Conservation (phyloP, 2,329 filamentous ascomycete genomes). For the Cladosporium velox region DNA sequence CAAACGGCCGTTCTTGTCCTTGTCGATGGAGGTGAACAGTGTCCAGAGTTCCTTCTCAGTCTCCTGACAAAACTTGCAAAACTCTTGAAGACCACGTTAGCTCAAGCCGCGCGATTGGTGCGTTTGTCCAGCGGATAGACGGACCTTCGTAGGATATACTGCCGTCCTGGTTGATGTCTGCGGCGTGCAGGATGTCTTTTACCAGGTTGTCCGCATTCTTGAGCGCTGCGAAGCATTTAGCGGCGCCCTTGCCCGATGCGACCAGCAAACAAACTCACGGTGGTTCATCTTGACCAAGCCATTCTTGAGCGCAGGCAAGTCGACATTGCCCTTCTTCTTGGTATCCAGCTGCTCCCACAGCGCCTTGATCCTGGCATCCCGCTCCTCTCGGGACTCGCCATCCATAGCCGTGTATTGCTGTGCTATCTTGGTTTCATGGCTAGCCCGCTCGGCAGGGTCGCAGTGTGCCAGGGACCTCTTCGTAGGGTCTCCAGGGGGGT, state of each 20-base stretch:
- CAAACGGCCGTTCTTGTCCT: constrained; percentile 79
- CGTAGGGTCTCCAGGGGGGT: constrained; percentile 11
- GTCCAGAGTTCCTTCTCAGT: constrained; percentile 80
- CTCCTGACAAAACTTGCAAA: constrained; percentile 80
- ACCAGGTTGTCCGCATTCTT: constrained; percentile 92
- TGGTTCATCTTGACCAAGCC: constrained; percentile 89
- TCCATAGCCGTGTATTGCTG: constrained; percentile 54
- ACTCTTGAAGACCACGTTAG: constrained; percentile 61
- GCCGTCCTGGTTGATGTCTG: constrained; percentile 85
- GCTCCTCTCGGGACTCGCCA: constrained; percentile 73
- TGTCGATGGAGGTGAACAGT: constrained; percentile 85
- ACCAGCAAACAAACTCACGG: constrained; percentile 60
- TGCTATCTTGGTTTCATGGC: constrained; percentile 32
- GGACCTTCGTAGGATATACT: constrained; percentile 86
- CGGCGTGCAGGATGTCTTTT: constrained; percentile 73
- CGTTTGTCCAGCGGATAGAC: constrained; percentile 21
- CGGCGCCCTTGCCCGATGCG: constrained; percentile 15
- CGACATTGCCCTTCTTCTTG: constrained; percentile 73
- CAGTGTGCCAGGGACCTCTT: constrained; percentile 14
- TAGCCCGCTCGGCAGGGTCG: constrained; percentile 11
- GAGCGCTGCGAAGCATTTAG: constrained; percentile 55
- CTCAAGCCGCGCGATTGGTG: background rate
- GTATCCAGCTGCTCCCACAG: constrained; percentile 84
- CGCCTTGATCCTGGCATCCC: constrained; percentile 77
- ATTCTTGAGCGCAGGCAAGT: constrained; percentile 79